Conservation (phyloP, 1,139 yeast genomes). For the Suhomyces anneliseae region DNA sequence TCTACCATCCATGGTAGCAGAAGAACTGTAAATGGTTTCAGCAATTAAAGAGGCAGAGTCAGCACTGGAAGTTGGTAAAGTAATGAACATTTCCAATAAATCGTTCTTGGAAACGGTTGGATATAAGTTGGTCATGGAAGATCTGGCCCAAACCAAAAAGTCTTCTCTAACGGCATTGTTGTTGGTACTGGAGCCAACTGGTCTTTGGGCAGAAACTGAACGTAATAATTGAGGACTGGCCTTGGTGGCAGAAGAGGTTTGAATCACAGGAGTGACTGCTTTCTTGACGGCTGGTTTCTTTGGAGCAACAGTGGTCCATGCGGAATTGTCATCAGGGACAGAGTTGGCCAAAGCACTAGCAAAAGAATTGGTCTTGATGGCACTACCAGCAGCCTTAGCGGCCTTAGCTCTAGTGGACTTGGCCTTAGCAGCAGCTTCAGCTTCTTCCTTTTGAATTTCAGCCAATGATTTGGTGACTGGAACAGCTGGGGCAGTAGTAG, state of each 20-base stretch:
- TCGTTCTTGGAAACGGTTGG: slow-evolving; percentile 75
- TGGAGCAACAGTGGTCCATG: slow-evolving; percentile 50
- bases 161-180: slow-evolving; percentile 51
- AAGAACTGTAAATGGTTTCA: slow-evolving; percentile 87
- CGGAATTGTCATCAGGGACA: slow-evolving; percentile 31
- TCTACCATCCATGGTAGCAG: slow-evolving; percentile 93
- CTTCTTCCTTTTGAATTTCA: slow-evolving; percentile 48
- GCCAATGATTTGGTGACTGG: slow-evolving; percentile 41
- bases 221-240: slow-evolving; percentile 48
- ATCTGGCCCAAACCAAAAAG: slow-evolving; percentile 81
- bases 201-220: slow-evolving; percentile 42
- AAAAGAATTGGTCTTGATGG: slow-evolving; percentile 16
- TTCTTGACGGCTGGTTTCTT: slow-evolving; percentile 30
- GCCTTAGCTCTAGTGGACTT: slow-evolving; percentile 20
- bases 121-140: slow-evolving; percentile 69
- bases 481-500: slow-evolving; percentile 26
- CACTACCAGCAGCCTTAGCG: slow-evolving; percentile 15
- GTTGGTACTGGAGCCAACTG: slow-evolving; percentile 28
- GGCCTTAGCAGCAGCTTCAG: slow-evolving; percentile 37
- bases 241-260: slow-evolving; percentile 25
- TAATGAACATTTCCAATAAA: slow-evolving; percentile 74
- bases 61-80: slow-evolving; percentile 63
- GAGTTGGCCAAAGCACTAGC: slow-evolving; percentile 26
- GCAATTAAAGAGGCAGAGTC: slow-evolving; percentile 86
- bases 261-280: slow-evolving; percentile 17